phyloP scores from a whole-genome alignment of 2,329 filamentous ascomycete species.

The Fusarium nurragi region DNA sequence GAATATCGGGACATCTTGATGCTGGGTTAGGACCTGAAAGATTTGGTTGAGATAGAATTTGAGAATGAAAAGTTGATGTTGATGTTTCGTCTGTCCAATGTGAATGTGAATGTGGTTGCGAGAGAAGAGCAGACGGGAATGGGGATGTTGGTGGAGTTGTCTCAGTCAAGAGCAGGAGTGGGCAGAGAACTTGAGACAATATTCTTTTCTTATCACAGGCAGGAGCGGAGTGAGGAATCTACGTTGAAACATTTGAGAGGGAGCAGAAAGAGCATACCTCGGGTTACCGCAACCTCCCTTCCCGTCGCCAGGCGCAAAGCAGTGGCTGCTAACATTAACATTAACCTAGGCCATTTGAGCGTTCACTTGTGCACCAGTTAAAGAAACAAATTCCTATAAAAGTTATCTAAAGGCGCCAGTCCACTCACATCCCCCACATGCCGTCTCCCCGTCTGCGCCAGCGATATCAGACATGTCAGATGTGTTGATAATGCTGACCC shows the following conservation, averaged over 20 bases:
- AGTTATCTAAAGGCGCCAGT: slow-evolving; percentile 5
- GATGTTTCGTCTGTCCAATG: neutral
- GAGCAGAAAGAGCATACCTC: neutral
- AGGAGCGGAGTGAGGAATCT: slow-evolving; percentile 7
- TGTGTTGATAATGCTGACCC: slow-evolving; percentile 8
- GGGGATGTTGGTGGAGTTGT: slow-evolving; percentile 13
- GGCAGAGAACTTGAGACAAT: neutral
- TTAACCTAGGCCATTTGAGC: neutral
- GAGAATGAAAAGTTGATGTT: neutral
- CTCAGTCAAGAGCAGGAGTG: neutral
- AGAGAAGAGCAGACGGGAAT: neutral
- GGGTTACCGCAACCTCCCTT: neutral
- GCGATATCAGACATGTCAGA: slow-evolving; percentile 10
- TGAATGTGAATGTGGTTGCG: neutral
- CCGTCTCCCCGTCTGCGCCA: slow-evolving; percentile 32
- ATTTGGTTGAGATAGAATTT: neutral
- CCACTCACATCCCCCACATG: slow-evolving; percentile 21
- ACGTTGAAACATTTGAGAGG: slow-evolving; percentile 10
- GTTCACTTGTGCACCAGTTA: neutral
- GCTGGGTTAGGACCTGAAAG: neutral
- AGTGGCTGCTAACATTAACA: neutral
- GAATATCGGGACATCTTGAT: slow-evolving; percentile 22
- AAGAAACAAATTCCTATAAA: neutral
- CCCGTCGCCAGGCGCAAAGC: neutral
- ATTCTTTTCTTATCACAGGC: slow-evolving; percentile 27